phyloP scores from a whole-genome alignment of 345 rosid species.

The Populus ilicifolia region DNA sequence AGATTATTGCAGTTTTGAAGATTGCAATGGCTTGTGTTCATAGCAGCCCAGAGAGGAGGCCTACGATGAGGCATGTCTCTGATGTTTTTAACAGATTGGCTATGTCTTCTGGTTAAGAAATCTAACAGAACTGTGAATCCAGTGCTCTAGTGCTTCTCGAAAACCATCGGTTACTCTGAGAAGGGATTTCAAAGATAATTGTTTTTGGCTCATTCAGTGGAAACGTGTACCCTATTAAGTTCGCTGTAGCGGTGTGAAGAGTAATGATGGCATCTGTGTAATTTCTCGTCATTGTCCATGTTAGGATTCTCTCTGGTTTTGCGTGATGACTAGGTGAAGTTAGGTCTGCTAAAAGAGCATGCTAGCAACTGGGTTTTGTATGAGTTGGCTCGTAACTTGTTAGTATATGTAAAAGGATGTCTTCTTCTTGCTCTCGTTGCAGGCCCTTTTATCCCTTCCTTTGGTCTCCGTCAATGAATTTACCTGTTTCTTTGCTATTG shows the following conservation, averaged over 20 bases:
- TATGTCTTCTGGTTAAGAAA: conserved; percentile 34
- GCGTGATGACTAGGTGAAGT: conserved; percentile 13
- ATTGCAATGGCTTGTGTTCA: conserved; percentile 82
- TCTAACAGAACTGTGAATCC: not conserved
- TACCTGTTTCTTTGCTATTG: no score
- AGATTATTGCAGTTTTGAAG: conserved; percentile 73
- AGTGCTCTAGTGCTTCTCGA: not conserved
- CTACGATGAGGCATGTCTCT: conserved; percentile 68
- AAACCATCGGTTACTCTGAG: not conserved
- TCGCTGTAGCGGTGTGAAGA: conserved; percentile 1
- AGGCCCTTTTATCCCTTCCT: conserved; percentile 17
- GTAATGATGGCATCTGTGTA: conserved; percentile 3
- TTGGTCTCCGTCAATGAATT: conserved; percentile 1
- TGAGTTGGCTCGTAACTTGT: conserved; percentile 5
- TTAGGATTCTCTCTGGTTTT: conserved; percentile 15
- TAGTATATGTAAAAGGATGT: conserved; percentile 16
- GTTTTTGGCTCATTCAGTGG: not conserved
- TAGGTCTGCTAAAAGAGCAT: conserved; percentile 20
- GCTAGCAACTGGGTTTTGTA: not conserved
- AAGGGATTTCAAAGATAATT: conserved; percentile 1
- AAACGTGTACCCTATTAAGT: not conserved
- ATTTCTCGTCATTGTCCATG: conserved; percentile 8
- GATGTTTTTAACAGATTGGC: conserved; percentile 60
- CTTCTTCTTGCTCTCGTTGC: conserved; percentile 18
- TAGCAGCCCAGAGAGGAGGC: conserved; percentile 75